Conservation (phyloP, 805 yeast species). For the Suhomyces prunicola region DNA sequence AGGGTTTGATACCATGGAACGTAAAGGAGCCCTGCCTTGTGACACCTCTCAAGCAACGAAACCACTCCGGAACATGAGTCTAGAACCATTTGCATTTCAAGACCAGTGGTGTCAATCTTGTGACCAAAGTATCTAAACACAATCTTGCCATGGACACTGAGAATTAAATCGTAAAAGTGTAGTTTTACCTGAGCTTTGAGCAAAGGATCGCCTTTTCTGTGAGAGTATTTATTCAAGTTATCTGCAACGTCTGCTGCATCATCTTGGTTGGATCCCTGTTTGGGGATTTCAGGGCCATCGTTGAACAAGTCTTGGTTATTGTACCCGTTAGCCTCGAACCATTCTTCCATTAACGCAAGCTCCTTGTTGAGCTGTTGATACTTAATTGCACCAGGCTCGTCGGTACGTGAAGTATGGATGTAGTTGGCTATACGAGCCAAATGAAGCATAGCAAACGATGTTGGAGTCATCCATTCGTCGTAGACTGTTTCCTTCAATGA, state of each 20-base stretch:
- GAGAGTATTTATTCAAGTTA: neutral
- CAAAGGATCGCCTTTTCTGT: constrained; percentile 13
- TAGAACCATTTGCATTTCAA: constrained; percentile 28
- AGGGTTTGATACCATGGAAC: constrained; percentile 55
- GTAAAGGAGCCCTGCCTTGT: constrained; percentile 24
- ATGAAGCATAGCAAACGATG: constrained; percentile 45
- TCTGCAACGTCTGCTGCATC: constrained; percentile 8
- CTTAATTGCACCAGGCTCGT: constrained; percentile 24
- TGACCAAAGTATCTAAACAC: constrained; percentile 33
- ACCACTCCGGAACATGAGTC: constrained; percentile 29
- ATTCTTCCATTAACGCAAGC: constrained; percentile 22
- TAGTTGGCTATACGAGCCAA: constrained; percentile 38
- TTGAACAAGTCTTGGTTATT: constrained; percentile 18
- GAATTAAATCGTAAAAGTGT: constrained; percentile 37
- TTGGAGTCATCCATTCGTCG: constrained; percentile 50
- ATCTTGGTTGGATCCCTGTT: neutral
- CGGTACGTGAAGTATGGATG: constrained; percentile 28
- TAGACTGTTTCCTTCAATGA: constrained; percentile 24
- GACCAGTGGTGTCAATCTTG: constrained; percentile 26
- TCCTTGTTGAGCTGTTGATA: constrained; percentile 32
- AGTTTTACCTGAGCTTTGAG: constrained; percentile 36
- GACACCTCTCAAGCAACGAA: constrained; percentile 26
- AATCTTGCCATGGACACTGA: constrained; percentile 34
- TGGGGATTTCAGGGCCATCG: neutral
- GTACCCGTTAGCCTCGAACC: constrained; percentile 37